Base-by-base conservation (phyloP, 352 stramenopile species). In the Nothophytophthora sp. region DNA sequence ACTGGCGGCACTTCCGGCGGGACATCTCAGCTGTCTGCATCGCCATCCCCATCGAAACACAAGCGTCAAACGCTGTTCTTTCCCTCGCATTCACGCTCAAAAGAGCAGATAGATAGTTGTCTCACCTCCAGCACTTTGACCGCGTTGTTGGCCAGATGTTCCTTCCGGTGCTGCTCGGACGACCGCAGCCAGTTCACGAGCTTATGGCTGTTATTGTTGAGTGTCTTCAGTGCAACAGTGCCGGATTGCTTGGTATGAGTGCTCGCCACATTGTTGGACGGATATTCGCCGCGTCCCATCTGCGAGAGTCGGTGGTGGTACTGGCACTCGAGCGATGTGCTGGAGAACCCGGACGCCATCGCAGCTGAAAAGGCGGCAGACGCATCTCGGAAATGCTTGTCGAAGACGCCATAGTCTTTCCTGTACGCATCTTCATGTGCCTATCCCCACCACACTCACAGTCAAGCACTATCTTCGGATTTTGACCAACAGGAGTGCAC, bases 331-430 rank as follows among this genome's bases (percentile, higher is more conserved):
- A 95, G 80, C 16, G 70, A 18, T 0, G 79, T 86, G 37, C 79
- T 90, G 13, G 84, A 90, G 24, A 90, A 80, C 0, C 84, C 84
- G 3, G 70, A 73, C 38, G 86, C 81, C 76, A 95, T 92, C 9
- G 84, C 81, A 18, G 61, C 55, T 1, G 74, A 69, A 55, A 92
- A 95, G 5, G 73, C 68, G 6, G 41, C 43, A 6, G 76, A 73
- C 9, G 84, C 81, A 1, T 92, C 81, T 7, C 69, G 65, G 40
- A 92, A 95, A 12, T 67, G 59, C 48, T 88, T 91, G 34, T 92
- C 84, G 34, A 95, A 92, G 1, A 39, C 46, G 28, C 53, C 51
- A 43, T 88, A 90, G 20, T 88, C 67, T 52, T 83, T 87, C 45
- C 76, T 84, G 66, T 91, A 95, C 5, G 60, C 50, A 22, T 95